Percentiles rank a stretch among this genome's conserved stretches.
phyloP scores from a whole-genome alignment of 2,329 filamentous ascomycete genomes.

The Cladosporium phlei region DNA sequence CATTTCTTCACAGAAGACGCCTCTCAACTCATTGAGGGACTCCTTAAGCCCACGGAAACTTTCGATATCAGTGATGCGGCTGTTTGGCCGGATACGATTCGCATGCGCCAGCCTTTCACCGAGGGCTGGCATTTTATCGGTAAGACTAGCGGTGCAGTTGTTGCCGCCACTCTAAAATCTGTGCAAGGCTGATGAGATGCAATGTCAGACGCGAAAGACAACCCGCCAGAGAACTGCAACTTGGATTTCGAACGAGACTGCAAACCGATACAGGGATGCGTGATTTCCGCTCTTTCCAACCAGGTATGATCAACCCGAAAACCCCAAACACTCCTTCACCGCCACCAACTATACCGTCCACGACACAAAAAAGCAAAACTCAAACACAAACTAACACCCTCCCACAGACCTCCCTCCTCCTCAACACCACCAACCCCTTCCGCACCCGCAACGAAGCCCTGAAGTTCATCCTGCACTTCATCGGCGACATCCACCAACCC shows the following conservation, averaged over 20 bases:
- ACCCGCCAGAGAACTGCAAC: conserved; percentile 44
- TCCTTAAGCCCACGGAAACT: not conserved
- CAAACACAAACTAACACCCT: too few species aligned
- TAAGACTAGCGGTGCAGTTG: too few species aligned
- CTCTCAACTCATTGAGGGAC: not conserved
- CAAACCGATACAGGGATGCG: conserved; percentile 43
- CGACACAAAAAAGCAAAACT: too few species aligned
- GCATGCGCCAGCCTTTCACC: not conserved
- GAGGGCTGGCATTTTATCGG: conserved; percentile 12
- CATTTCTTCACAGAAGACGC: conserved; percentile 5
- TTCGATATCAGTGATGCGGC: conserved; percentile 11
- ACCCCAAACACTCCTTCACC: too few species aligned
- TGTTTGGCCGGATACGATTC: conserved; percentile 2
- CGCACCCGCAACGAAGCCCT: conserved; percentile 38
- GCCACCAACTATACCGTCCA: too few species aligned
- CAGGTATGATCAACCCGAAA: not conserved
- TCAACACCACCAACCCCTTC: conserved; percentile 25
- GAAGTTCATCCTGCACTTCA: conserved; percentile 49
- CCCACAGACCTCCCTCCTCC: conserved; percentile 41
- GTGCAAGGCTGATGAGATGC: too few species aligned
- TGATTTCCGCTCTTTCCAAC: conserved; percentile 46
- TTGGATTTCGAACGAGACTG: conserved; percentile 51
- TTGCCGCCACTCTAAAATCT: too few species aligned
- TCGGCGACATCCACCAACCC: conserved; percentile 62
- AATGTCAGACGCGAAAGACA: conserved; percentile 47